phyloP scores from a whole-genome alignment of 2,329 filamentous ascomycete genomes.

The Pezicula radicicola region DNA sequence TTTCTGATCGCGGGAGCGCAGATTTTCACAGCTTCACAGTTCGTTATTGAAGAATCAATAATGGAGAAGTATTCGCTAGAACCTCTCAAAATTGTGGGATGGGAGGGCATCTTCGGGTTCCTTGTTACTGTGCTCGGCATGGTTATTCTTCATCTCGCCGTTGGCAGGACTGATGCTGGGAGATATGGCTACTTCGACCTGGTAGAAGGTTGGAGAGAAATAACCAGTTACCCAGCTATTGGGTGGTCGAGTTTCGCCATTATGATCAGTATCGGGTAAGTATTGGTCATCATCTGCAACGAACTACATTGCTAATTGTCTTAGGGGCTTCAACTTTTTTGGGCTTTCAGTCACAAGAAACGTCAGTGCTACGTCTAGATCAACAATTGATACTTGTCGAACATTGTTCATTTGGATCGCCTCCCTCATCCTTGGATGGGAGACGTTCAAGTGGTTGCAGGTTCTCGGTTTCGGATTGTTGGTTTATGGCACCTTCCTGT shows the following conservation, averaged over 20 bases:
- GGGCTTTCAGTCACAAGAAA: constrained; percentile 86
- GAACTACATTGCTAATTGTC: constrained; percentile 6
- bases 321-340: constrained; percentile 96
- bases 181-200: constrained; percentile 87
- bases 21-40: constrained; percentile 95
- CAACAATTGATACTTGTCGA: constrained; percentile 95
- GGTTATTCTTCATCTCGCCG: constrained; percentile 71
- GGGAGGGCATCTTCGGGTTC: constrained; percentile 94
- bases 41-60: constrained; percentile 93
- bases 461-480: constrained; percentile 83
- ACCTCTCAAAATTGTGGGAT: constrained; percentile 88
- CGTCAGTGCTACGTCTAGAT: constrained; percentile 89
- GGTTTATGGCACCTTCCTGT: constrained; percentile 95
- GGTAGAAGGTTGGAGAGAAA: constrained; percentile 77
- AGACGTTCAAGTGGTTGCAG: constrained; percentile 96
- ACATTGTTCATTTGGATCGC: constrained; percentile 99
- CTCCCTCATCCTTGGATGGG: constrained; percentile 90
- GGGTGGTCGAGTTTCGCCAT: constrained; percentile 79
- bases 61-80: constrained; percentile 70
- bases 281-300: constrained; percentile 13
- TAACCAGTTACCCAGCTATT: constrained; percentile 69
- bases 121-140: constrained; percentile 74
- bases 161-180: constrained; percentile 74
- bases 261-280: constrained; percentile 96
- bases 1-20: constrained; percentile 90